Base-by-base conservation (phyloP, 768 basidiomycete genomes). In the Epithele typhae region DNA sequence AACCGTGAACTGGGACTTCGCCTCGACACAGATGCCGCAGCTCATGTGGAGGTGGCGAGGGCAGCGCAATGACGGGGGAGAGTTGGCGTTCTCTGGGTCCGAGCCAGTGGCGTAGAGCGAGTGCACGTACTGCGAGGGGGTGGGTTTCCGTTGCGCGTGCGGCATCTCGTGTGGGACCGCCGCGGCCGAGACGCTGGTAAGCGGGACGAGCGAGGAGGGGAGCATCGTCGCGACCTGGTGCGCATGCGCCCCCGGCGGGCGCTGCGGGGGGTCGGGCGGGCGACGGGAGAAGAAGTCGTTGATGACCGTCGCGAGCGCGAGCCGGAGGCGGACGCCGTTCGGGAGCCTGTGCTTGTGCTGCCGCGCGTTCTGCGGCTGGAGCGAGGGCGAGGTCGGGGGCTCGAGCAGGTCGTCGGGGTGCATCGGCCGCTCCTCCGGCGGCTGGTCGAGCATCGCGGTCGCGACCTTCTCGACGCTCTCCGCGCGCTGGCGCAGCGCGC, bases 401-500 rank as follows among this genome's bases (percentile, higher is more conserved):
- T 77, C 73, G 37, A 72, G 61, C 11, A 69, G 52, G 49, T 79
- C 81, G 22, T 80, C 80, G 25, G 75, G 78, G 34, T 76, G 72
- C 27, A 74, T 65, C 4, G 79, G 77, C 33, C 79, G 78, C 11
- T 80, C 64, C 0, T 79, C 76, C 2, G 88, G 88, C 0, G 85
- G 84, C 52, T 90, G 87, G 45, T 81, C 80, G 12, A 92, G 77
- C 87, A 92, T 90, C 37, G 82, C 75, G 0, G 77, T 80, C 40
- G 88, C 76, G 35, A 92, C 87, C 58, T 88, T 90, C 63, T 92
- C 90, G 17, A 92, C 73, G 11, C 84, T 83, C 53, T 91, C 87
- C 1, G 90, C 85, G 23, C 86, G 81, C 23, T 87, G 69, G 45
- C 85, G 73, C 25, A 90, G 75, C 41, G 62, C 71, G 21, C 80